phyloP scores from a whole-genome alignment of 495 filamentous ascomycete genomes.

The Penicillium macrosclerotiorum region DNA sequence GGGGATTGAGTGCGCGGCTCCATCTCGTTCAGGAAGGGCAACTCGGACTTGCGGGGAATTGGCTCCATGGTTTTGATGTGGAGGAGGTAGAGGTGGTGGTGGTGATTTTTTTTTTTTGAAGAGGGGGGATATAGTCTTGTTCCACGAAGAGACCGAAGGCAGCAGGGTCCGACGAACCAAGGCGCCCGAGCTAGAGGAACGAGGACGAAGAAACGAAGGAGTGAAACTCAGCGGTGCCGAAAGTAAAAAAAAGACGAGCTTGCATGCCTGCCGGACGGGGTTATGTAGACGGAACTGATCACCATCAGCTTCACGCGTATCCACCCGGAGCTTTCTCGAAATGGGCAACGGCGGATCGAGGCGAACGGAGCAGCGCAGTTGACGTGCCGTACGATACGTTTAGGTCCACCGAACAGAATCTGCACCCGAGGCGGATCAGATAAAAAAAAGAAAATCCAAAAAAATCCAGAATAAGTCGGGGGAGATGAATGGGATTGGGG shows the following conservation, averaged over 20 bases:
- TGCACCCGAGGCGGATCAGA: constrained; percentile 27
- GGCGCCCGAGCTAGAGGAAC: constrained; percentile 2
- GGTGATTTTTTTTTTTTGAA: too few relatives aligned
- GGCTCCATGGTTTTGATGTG: constrained; percentile 19
- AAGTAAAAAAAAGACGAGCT: constrained; percentile 4
- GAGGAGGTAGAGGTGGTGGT: too few relatives aligned
- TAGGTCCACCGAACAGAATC: background rate
- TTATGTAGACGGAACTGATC: constrained; percentile 18
- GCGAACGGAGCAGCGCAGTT: constrained; percentile 8
- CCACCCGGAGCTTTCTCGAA: constrained; percentile 15
- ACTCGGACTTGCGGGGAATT: constrained; percentile 22
- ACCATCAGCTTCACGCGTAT: constrained; percentile 1
- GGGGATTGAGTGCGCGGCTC: constrained; percentile 15
- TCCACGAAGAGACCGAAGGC: background rate
- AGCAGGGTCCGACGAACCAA: too few relatives aligned
- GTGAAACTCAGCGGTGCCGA: constrained; percentile 9
- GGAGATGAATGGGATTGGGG: too few relatives aligned
- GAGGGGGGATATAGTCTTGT: too few relatives aligned
- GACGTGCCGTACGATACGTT: constrained; percentile 18
- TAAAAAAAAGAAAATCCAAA: too few relatives aligned
- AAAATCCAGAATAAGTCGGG: too few relatives aligned
- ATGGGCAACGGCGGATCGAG: constrained; percentile 13
- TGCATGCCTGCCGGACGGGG: constrained; percentile 1
- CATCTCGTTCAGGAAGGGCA: constrained; percentile 16
- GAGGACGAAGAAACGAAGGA: too few relatives aligned